A percentile compares a stretch with the other conserved stretches of the same genome.
Evolutionary conservation across 257 asterid genomes (phyloP).

Genomic region (Solanum acaule): DNA sequence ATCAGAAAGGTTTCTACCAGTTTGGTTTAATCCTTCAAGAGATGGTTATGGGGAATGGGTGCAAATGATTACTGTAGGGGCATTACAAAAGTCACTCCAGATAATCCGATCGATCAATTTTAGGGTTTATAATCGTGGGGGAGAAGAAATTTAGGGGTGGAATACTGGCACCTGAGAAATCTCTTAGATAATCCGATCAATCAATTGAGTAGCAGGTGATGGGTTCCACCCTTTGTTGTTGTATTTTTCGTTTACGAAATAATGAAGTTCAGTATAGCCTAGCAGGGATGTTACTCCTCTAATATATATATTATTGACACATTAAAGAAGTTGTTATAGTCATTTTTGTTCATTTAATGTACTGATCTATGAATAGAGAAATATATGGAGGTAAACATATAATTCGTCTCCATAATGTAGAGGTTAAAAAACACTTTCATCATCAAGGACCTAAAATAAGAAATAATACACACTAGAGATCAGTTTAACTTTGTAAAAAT

Average conservation of each 20-base stretch:
- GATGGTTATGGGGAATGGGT: constrained; percentile 39
- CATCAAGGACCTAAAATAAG: not conserved
- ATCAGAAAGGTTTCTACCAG: constrained; percentile 35
- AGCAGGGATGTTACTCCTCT: not conserved
- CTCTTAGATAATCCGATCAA: not conserved
- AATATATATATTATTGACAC: not conserved
- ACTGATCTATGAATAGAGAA: not conserved
- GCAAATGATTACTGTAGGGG: constrained; percentile 28
- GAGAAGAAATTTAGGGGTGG: constrained; percentile 17
- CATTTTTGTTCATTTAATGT: not conserved
- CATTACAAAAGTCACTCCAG: constrained; percentile 1
- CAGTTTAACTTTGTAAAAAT: not conserved
- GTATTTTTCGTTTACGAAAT: not conserved
- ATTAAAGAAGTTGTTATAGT: not conserved
- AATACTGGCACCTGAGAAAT: constrained; percentile 25
- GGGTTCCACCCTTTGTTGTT: constrained; percentile 17
- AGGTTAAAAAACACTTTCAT: not conserved
- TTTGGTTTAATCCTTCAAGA: constrained; percentile 37
- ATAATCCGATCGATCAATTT: not conserved
- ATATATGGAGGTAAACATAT: not conserved
- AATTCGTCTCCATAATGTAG: not conserved
- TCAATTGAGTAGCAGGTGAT: constrained; percentile 20
- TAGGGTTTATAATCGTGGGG: not conserved
- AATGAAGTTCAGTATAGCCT: not conserved
- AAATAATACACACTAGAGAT: not conserved